phyloP scores from a whole-genome alignment of 768 basidiomycete species.

The Hypholoma sublateritium region DNA sequence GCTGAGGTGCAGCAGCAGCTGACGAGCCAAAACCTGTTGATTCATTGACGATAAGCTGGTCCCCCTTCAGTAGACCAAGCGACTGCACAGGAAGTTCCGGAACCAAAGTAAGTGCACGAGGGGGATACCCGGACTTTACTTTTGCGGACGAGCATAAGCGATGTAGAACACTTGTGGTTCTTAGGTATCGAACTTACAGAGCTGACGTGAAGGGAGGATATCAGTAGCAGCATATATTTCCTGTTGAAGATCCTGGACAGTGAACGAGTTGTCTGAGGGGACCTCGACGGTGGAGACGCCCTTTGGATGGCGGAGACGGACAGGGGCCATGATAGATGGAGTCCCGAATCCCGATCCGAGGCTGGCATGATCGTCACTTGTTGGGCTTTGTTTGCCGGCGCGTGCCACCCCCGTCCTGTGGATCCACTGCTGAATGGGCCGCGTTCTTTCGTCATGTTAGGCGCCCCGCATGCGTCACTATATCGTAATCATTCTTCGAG shows the following conservation, averaged over 20 bases:
- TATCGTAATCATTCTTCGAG: constrained; percentile 7
- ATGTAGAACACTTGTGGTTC: neutral
- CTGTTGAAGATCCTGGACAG: constrained; percentile 75
- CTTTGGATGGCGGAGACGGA: constrained; percentile 83
- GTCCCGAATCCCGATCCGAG: neutral
- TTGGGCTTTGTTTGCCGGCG: constrained; percentile 14
- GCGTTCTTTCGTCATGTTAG: neutral
- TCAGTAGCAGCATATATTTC: constrained; percentile 65
- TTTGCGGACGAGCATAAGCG: neutral
- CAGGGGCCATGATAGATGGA: constrained; percentile 51
- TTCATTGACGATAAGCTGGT: constrained; percentile 82
- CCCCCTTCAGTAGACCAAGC: constrained; percentile 75
- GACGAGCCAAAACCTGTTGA: constrained; percentile 4
- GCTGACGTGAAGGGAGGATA: constrained; percentile 77
- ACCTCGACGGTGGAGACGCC: constrained; percentile 80
- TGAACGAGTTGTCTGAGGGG: constrained; percentile 51
- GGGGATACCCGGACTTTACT: constrained; percentile 90
- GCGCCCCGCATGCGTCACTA: neutral
- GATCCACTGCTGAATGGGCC: neutral
- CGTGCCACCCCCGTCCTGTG: neutral
- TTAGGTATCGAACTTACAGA: constrained; percentile 48
- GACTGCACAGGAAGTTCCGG: constrained; percentile 75
- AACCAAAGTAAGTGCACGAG: constrained; percentile 64
- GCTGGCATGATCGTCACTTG: constrained; percentile 18
- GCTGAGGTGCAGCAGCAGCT: neutral